Evolutionary conservation across 2,329 filamentous ascomycete genomes (phyloP).

Genomic region (Emergomyces orientalis): DNA sequence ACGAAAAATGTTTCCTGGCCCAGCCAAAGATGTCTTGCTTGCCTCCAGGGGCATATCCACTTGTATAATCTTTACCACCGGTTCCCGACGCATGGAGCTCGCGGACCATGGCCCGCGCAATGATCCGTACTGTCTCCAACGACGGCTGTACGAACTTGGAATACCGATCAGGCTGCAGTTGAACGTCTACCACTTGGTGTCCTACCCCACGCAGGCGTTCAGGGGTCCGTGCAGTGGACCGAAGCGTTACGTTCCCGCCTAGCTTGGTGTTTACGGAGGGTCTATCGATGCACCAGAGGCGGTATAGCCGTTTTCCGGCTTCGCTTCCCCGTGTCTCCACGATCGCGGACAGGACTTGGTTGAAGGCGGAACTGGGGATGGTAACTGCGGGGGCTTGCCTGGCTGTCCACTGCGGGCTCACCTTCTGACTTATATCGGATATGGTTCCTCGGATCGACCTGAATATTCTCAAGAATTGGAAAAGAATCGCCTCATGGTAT

Average conservation of each 20-base stretch:
- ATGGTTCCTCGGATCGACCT: slow-evolving; percentile 26
- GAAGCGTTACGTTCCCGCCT: background rate
- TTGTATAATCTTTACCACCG: background rate
- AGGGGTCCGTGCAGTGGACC: background rate
- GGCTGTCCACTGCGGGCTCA: slow-evolving; percentile 15
- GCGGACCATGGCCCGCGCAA: background rate
- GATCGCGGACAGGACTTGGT: slow-evolving; percentile 46
- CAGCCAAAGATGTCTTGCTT: background rate
- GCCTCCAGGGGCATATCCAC: background rate
- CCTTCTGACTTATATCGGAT: slow-evolving; percentile 20
- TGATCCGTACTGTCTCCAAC: background rate
- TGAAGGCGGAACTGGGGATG: slow-evolving; percentile 39
- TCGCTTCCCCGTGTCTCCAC: slow-evolving; percentile 41
- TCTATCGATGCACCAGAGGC: slow-evolving; percentile 38
- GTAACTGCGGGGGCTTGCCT: slow-evolving; percentile 18
- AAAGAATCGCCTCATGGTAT: slow-evolving; percentile 25
- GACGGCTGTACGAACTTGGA: background rate
- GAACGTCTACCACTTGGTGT: background rate
- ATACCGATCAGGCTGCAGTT: background rate
- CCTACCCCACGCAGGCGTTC: background rate
- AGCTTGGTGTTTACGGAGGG: slow-evolving; percentile 7
- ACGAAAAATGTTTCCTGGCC: background rate
- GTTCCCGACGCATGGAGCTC: background rate
- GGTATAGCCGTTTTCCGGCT: slow-evolving; percentile 41
- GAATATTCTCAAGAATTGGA: slow-evolving; percentile 26